Evolutionary conservation across 1,284 basidiomycete genomes (phyloP), one percentile per base, ranked within the genome.

Genomic region (Sporisorium reilianum): DNA sequence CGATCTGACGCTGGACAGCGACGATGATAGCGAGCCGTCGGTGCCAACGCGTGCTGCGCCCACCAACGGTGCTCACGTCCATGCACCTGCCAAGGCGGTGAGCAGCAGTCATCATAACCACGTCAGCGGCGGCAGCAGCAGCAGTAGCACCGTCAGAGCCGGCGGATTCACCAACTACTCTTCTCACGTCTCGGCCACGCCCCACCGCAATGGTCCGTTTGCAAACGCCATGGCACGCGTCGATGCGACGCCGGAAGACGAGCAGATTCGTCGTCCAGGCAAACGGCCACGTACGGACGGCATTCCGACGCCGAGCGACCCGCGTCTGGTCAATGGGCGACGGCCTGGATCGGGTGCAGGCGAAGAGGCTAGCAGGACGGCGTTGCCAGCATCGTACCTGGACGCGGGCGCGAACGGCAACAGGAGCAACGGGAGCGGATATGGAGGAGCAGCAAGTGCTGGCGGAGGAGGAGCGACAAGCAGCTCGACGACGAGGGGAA

Each of bases 1-100:
- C 32, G 73, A 76, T 32, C 44, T 76, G 48, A 76, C 73, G n/a
- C 50, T 76, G 26, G 72, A 75, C 50, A 75, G 72, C 36, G 72
- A 75, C 48, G 66, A 75, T 23, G 71, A 74, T 9, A 50, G 48
- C 38, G 63, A 64, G 58, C 62, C 63, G 3, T 54, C 58, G 22
- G 63, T 69, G 12, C 53, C 72, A 4, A 48, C 49, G 8, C 65
- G 66, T 1, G 51, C 66, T 11, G 46, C 41, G 7, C 48, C 46
- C 5, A 59, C 38, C 54, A 65, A 55, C 36, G 55, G 58, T 44
- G 41, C 30, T 9, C 53, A 53, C 26, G 5, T 16, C 25, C 44
- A 62, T 25, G 14, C 51, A 2, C 38, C 25, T n/a, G 18, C 38
- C 40, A 44, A 22, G 20, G 14, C 45, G 26, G 34, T 44, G 44